phyloP scores from a whole-genome alignment of 1,284 basidiomycete genomes.

The Pholiota adiposa region DNA sequence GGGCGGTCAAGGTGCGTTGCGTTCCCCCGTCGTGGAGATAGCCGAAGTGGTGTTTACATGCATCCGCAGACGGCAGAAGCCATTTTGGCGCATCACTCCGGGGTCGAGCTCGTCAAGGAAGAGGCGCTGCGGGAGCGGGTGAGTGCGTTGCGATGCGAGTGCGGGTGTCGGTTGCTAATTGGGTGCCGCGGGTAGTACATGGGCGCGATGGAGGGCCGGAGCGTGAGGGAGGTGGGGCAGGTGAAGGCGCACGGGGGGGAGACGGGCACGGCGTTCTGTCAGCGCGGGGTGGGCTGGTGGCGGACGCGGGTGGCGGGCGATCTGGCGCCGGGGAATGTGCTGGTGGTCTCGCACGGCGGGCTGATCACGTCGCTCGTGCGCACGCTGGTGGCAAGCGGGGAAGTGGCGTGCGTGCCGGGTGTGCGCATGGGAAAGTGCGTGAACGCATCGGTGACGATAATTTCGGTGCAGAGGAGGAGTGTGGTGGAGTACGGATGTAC shows the following conservation, averaged over 20 bases:
- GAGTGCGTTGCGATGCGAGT: constrained; percentile 24
- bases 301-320: constrained; percentile 45
- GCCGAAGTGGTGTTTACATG: background rate
- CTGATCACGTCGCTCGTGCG: constrained; percentile 59
- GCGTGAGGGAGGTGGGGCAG: constrained; percentile 18
- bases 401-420: constrained; percentile 41
- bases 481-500: constrained; percentile 59
- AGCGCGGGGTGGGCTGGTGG: constrained; percentile 67
- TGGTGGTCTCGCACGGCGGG: constrained; percentile 71
- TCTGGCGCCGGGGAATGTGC: constrained; percentile 38
- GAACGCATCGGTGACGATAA: constrained; percentile 64
- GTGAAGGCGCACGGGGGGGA: constrained; percentile 28
- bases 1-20: constrained; percentile 65
- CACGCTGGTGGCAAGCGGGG: constrained; percentile 44
- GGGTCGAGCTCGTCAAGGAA: constrained; percentile 44
- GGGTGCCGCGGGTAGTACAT: constrained; percentile 35
- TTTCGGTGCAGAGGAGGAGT: constrained; percentile 54
- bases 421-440: constrained; percentile 48
- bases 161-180: background rate
- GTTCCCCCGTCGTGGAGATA: constrained; percentile 5
- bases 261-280: constrained; percentile 42
- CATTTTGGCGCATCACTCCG: constrained; percentile 59
- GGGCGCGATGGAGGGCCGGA: constrained; percentile 63
- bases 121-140: constrained; percentile 68
- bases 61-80: constrained; percentile 62